Evolutionary conservation across 306 rosid genomes (phyloP), one percentile per base, ranked within the genome.

Genomic region (Vigna reflexopilosa): DNA sequence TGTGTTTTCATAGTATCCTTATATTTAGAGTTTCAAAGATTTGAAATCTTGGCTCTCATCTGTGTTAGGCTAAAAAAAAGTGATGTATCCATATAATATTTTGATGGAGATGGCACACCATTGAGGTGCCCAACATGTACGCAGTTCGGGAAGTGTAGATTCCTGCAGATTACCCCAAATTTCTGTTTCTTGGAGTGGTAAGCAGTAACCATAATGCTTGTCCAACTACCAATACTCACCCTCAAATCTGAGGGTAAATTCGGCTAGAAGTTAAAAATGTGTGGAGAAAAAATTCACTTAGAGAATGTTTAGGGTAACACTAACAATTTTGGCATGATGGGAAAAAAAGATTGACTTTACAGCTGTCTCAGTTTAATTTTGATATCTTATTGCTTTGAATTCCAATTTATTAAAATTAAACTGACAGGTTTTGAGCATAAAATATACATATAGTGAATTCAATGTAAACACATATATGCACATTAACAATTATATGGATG

Each of bases 381-480:
- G 45, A 14, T 40, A 76, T 26, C 44, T 36, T 50, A 17, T 50
- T n/a, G 0, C n/a, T 50, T 51, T 13, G 38, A 76, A 76, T 34
- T 76, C 49, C 17, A 32, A 10, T 51, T 30, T n/a, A 51, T 71
- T 17, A n/a, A 36, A 71, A 71, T 65, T 65, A 22, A 76, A 63
- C 36, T 50, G 71, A 51, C n/a, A 20, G n/a, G 11, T 20, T 50
- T 50, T 30, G 51, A 64, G 73, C 19, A 6, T 48, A 19, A 49
- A 70, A 28, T 30, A 30, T 51, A 3, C 56, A 14, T 9, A 11
- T 40, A 11, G 6, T 67, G 19, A 24, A 26, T 45, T 40, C 48
- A 67, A 24, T 67, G 73, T 47, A 3, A 13, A 24, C 7, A 19
- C 20, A 11, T 10, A 26, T 26, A 26, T 26, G 28, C 28, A 26